These are phyloP conservation scores for Aspergillus sclerotiicarbonarius DNA, from an alignment of 495 filamentous ascomycete genomes.

Conservation along the genomic window DNA sequence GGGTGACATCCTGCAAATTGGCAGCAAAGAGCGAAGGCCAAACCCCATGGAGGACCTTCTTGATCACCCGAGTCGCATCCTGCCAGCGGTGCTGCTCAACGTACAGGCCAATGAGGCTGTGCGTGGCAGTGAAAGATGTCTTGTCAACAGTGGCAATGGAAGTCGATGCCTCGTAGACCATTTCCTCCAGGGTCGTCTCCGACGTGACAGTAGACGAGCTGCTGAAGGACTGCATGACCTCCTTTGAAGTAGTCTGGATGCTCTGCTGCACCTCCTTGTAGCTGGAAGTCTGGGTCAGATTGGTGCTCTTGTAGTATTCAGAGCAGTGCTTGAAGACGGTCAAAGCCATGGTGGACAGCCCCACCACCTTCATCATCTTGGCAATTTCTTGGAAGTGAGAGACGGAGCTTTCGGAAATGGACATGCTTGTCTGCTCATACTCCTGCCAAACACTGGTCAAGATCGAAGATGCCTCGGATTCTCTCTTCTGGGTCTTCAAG, in stretches of 20 bases:
- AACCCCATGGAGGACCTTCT: constrained; percentile 33
- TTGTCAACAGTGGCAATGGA: constrained; percentile 28
- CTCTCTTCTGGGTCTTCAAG: constrained; percentile 33
- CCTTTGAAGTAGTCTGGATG: constrained; percentile 23
- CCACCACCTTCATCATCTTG: constrained; percentile 38
- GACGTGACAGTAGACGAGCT: constrained; percentile 25
- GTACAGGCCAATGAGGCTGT: constrained; percentile 29
- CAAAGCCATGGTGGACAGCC: constrained; percentile 33
- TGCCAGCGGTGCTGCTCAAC: constrained; percentile 40
- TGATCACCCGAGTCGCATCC: constrained; percentile 37
- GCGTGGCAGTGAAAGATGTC: constrained; percentile 33
- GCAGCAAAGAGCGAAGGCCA: constrained; percentile 37
- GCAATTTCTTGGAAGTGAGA: constrained; percentile 35
- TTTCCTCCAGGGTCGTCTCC: constrained; percentile 37
- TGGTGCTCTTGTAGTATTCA: constrained; percentile 27
- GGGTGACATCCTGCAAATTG: constrained; percentile 34
- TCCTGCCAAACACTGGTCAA: constrained; percentile 41
- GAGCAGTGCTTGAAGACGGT: constrained; percentile 37
- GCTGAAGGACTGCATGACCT: constrained; percentile 29
- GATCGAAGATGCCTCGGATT: constrained; percentile 35
- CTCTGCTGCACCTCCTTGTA: constrained; percentile 35
- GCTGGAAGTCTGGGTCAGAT: constrained; percentile 26
- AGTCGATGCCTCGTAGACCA: constrained; percentile 26
- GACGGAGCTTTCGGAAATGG: constrained; percentile 27
- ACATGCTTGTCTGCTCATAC: constrained; percentile 25